Evolutionary conservation across 768 basidiomycete genomes (phyloP), one percentile per base, ranked within the genome.

Genomic region (Rhizopogon rudus): DNA sequence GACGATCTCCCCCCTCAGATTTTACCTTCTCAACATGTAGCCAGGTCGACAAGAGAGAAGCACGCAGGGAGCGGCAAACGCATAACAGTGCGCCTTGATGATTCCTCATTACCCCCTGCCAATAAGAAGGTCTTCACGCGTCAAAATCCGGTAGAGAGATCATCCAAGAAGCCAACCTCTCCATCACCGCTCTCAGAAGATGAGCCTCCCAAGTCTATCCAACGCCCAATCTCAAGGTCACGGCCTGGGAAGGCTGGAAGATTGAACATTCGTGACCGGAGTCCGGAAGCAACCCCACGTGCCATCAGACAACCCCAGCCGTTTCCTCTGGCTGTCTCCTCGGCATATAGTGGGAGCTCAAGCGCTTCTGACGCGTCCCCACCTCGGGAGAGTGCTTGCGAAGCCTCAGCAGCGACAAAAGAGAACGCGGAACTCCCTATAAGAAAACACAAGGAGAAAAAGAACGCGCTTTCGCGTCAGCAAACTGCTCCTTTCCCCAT

Each of bases 401-500:
- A 35, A 17, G 10, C 31, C 6, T 35, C 22, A n/a, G 20, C 29
- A 22, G 52, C 52, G 31, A 35, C 6, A 37, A 49, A 49, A 22
- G 48, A 33, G 31, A 48, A 33, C 17, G 6, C 45, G 33, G 33
- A 48, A n/a, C 5, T 29, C 3, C 44, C 44, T 45, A 17, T 3
- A 29, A 10, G 28, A n/a, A 45, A 35, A 17, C 17, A 17, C 12
- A 14, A 25, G 45, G 29, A 45, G 56, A 67, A 56, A 61, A 61
- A 39, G 43, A 56, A n/a, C 0, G 3, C 10, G 0, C 25, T 29
- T 25, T 60, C 54, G 53, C 60, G 9, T 31, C 41, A 2, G 22
- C 48, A 2, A 55, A 54, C 29, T 50, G 58, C 6, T 60, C 59
- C 52, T 60, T 53, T 70, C 29, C 70, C 59, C 6, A 57, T 70